Evolutionary conservation across 176 grass and related monocot species (phyloP), one percentile per base, ranked within the genome.

Genomic region (Juncus effusus): DNA sequence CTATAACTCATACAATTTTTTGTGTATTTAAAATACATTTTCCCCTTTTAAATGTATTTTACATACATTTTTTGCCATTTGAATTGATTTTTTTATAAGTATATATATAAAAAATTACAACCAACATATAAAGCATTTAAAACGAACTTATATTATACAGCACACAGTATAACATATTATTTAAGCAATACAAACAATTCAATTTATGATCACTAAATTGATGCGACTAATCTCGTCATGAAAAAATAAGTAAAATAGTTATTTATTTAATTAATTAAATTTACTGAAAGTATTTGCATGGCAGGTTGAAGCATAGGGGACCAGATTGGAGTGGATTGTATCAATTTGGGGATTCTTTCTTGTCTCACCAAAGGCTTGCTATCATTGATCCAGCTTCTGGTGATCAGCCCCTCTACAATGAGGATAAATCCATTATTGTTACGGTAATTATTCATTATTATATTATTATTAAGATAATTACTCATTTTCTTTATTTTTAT

Each of bases 321-420:
- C 85, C 89, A 0, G 89, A 88, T 76, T 94, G 89, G 89, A 87
- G 84, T 71, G 84, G 89, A 0, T 35, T 93, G 7, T 42, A 73
- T 0, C 81, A 85, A 67, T 62, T 77, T 2, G 81, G 72, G 3
- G 89, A 87, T 82, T 70, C 61, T 79, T 93, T 79, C 70, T 74
- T 93, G 52, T 77, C 89, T 42, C 89, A 93, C 76, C 89, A 93
- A 69, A 79, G 82, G 40, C 81, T 94, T 19, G 85, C 89, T 65
- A 85, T 94, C 55, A 78, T 94, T 70, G 85, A 88, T 75, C 85
- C 85, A 0, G 82, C 85, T 40, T 94, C 89, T 53, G 89, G 89
- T 65, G 85, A 94, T 67, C 89, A 94, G 83, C 89, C 89, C 0
- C 85, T 94, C 10, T 94, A 80, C 58, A 88, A 88, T 60, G 79